Evolutionary conservation across 768 basidiomycete species (phyloP).

Genomic region (Harrya chromipes): DNA sequence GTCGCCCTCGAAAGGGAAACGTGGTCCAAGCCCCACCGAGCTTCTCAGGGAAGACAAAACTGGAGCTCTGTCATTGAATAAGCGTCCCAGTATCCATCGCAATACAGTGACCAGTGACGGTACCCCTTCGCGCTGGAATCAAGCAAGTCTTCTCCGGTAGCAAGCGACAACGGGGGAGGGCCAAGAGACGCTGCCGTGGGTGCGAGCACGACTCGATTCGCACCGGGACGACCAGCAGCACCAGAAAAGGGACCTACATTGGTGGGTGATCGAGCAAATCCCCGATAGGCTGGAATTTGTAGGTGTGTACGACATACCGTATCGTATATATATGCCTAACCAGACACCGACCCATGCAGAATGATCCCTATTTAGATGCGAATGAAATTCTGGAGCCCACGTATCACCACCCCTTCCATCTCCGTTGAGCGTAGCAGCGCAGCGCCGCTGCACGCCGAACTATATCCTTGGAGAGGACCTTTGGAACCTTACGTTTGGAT

Average conservation of each 20-base stretch:
- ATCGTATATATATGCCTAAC: constrained; percentile 7
- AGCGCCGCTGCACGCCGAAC: not conserved
- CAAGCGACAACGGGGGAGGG: constrained; percentile 10
- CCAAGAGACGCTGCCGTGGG: constrained; percentile 1
- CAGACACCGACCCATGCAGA: not conserved
- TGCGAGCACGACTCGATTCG: not conserved
- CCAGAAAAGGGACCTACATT: constrained; percentile 7
- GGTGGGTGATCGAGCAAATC: constrained; percentile 4
- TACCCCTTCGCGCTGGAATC: constrained; percentile 9
- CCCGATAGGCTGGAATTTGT: constrained; percentile 4
- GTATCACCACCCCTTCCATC: not conserved
- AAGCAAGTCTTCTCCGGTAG: constrained; percentile 5
- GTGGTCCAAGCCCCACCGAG: constrained; percentile 71
- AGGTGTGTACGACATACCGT: constrained; percentile 11
- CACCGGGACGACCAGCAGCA: constrained; percentile 3
- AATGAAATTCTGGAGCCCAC: constrained; percentile 1
- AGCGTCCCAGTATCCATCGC: constrained; percentile 66
- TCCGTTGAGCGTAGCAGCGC: not conserved
- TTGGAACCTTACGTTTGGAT: not conserved
- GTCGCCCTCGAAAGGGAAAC: constrained; percentile 51
- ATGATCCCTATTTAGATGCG: constrained; percentile 10
- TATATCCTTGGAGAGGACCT: constrained; percentile 4
- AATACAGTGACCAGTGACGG: constrained; percentile 24
- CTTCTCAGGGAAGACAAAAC: constrained; percentile 56
- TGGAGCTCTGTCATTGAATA: constrained; percentile 54